Conservation (phyloP, 2,329 filamentous ascomycete genomes). For the Colletotrichum costaricense region DNA sequence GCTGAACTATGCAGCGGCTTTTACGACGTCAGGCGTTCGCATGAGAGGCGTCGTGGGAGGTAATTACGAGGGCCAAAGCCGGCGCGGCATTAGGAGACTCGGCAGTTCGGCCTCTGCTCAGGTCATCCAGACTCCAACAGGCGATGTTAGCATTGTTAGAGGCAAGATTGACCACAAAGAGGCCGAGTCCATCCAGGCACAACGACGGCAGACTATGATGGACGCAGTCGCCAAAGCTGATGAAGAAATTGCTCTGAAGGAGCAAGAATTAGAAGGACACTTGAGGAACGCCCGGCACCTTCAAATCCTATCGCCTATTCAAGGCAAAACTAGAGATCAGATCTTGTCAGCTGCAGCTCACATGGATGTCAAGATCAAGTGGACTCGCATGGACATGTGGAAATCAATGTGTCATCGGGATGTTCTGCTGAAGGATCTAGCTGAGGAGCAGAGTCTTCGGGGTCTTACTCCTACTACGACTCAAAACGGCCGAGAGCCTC, state of each 20-base stretch:
- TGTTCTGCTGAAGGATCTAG: constrained; percentile 85
- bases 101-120: constrained; percentile 71
- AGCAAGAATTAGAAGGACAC: constrained; percentile 84
- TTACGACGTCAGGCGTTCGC: constrained; percentile 89
- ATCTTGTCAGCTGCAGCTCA: constrained; percentile 86
- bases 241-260: constrained; percentile 76
- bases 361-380: constrained; percentile 89
- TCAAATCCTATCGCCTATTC: constrained; percentile 88
- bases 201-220: constrained; percentile 84
- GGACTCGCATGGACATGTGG: constrained; percentile 96
- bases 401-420: constrained; percentile 90
- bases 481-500: constrained; percentile 21
- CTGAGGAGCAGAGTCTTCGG: constrained; percentile 65
- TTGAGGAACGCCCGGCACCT: constrained; percentile 91
- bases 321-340: constrained; percentile 88
- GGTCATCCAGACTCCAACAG: constrained; percentile 75
- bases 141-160: constrained; percentile 79
- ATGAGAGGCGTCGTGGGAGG: constrained; percentile 89
- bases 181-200: constrained; percentile 85
- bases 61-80: constrained; percentile 84
- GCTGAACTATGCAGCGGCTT: constrained; percentile 95
- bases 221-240: constrained; percentile 87
- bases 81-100: constrained; percentile 77
- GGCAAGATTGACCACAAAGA: constrained; percentile 84
- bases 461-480: constrained; percentile 8